Evolutionary conservation across 257 asterid genomes (phyloP).

Genomic region (Cinchona pubescens): DNA sequence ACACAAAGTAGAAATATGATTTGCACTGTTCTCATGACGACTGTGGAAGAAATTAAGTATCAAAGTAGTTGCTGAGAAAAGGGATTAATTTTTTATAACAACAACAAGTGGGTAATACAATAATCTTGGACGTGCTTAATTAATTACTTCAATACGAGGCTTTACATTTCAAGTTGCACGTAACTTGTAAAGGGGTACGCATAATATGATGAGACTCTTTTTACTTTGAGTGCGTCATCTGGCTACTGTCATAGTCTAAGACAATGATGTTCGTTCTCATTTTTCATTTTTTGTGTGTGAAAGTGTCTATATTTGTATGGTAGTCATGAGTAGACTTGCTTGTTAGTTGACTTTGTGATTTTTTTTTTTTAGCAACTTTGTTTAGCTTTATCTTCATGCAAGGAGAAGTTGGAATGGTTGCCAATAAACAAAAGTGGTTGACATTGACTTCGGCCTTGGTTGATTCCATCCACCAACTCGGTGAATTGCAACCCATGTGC

Average conservation of each 20-base stretch:
- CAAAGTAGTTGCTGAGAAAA: not conserved
- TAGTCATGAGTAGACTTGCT: constrained; percentile 5
- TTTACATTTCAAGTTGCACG: not conserved
- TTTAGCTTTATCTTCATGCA: not conserved
- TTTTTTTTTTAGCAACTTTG: too few relatives aligned
- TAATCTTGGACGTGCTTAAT: not conserved
- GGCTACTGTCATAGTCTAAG: not conserved
- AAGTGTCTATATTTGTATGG: not conserved
- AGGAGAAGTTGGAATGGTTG: not conserved
- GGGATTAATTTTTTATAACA: not conserved
- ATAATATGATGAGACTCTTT: not conserved
- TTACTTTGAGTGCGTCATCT: not conserved
- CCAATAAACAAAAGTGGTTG: not conserved
- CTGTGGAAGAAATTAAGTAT: not conserved
- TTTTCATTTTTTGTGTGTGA: not conserved
- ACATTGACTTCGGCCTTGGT: constrained; percentile 10
- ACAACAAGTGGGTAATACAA: not conserved
- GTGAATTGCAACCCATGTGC: constrained; percentile 4
- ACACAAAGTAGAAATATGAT: not conserved
- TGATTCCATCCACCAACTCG: constrained; percentile 5
- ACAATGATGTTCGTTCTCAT: not conserved
- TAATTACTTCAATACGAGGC: not conserved
- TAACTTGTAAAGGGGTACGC: not conserved
- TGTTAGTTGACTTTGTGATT: constrained; percentile 10
- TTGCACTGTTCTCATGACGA: not conserved